phyloP scores from a whole-genome alignment of 1,139 yeast genomes.

The Suhomyces choctaworum region DNA sequence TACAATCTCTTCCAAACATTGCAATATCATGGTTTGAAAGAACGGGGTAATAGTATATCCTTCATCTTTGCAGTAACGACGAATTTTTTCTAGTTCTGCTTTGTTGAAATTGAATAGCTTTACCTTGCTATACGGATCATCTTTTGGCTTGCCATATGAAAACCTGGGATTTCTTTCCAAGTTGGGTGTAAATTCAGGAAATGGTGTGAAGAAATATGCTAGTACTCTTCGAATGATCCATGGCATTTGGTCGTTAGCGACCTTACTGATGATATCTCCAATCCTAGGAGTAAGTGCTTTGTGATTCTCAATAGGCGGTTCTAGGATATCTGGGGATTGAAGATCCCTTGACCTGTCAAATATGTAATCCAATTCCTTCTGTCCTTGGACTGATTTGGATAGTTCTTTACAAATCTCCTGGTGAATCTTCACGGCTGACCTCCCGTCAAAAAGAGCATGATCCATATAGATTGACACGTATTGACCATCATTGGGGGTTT shows the following conservation, averaged over 20 bases:
- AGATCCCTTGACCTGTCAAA: slow-evolving; percentile 3
- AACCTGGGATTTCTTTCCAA: slow-evolving; percentile 4
- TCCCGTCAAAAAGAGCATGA: slow-evolving; percentile 18
- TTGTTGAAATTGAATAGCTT: slow-evolving; percentile 13
- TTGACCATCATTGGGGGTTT: slow-evolving; percentile 6
- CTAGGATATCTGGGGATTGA: slow-evolving; percentile 1
- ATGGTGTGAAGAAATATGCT: not conserved
- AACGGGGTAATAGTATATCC: slow-evolving; percentile 13
- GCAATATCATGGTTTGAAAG: slow-evolving; percentile 12
- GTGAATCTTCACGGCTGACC: slow-evolving; percentile 15
- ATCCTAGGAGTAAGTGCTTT: not conserved
- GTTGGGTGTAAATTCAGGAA: no score
- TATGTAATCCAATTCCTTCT: slow-evolving; percentile 4
- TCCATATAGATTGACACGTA: slow-evolving; percentile 12
- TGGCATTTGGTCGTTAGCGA: not conserved
- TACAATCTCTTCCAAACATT: slow-evolving; percentile 11
- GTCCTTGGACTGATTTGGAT: slow-evolving; percentile 10
- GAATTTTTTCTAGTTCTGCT: slow-evolving; percentile 2
- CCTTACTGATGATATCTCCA: not conserved
- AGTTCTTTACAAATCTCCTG: slow-evolving; percentile 12
- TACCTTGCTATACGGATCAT: slow-evolving; percentile 7
- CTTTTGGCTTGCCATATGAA: not conserved
- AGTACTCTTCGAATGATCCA: not conserved
- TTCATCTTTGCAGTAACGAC: slow-evolving; percentile 8
- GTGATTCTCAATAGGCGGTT: slow-evolving; percentile 1